Evolutionary conservation across 257 asterid species (phyloP).

Genomic region (Solanum neorickii): DNA sequence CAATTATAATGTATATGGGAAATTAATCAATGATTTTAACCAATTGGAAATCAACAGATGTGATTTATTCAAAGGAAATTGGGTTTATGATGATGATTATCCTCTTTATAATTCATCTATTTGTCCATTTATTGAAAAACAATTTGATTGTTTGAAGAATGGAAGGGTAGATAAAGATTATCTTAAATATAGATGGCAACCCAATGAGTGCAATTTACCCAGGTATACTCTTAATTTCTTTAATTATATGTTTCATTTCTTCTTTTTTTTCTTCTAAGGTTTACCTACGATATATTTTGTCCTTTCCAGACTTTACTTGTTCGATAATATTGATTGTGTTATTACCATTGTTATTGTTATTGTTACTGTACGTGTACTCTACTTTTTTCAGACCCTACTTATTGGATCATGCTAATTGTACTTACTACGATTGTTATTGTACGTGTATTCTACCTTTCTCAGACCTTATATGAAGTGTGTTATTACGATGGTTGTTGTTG

Average conservation of each 20-base stretch:
- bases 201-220: constrained; percentile 7
- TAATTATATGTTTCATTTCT: neutral
- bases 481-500: neutral
- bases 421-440: neutral
- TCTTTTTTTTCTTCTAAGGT: neutral
- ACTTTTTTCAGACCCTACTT: neutral
- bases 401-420: neutral
- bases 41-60: neutral
- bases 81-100: constrained; percentile 19
- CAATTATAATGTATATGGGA: neutral
- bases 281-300: fast-evolving
- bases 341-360: no score
- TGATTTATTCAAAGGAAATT: constrained; percentile 16
- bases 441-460: neutral
- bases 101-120: constrained; percentile 8
- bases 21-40: neutral
- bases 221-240: constrained; percentile 1
- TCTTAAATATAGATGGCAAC: constrained; percentile 26
- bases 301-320: no score
- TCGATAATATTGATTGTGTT: no score
- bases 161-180: constrained; percentile 16
- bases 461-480: neutral
- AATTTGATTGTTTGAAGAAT: constrained; percentile 18
- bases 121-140: constrained; percentile 18
- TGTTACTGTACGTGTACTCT: neutral